A percentile compares a stretch with the other conserved stretches of the same genome.
phyloP scores from a whole-genome alignment of 2,329 filamentous ascomycete genomes.

The Fusarium vanettenii region DNA sequence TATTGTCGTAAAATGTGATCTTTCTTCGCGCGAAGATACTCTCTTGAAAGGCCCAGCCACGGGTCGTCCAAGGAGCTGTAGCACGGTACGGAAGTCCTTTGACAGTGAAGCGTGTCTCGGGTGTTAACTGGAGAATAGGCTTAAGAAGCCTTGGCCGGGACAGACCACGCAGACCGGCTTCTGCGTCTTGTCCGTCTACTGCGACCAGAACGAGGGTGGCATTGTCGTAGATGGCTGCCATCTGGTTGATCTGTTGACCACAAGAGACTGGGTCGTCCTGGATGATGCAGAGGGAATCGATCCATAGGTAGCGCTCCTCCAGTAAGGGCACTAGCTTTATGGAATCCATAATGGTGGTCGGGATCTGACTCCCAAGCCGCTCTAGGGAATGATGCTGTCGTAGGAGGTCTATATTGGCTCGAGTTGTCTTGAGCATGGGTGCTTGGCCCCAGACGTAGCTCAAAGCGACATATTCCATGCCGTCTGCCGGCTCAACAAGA shows the following conservation, averaged over 20 bases:
- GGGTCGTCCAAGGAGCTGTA: not conserved
- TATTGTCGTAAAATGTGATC: conserved; percentile 7
- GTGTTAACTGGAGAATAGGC: not conserved
- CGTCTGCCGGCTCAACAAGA: not conserved
- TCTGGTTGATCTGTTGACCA: conserved; percentile 5
- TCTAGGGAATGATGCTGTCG: not conserved
- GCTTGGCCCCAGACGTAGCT: conserved; percentile 19
- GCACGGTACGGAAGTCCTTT: not conserved
- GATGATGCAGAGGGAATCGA: conserved; percentile 16
- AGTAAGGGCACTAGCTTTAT: conserved; percentile 13
- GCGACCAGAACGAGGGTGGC: not conserved
- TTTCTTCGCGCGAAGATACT: conserved; percentile 14
- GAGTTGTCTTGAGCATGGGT: not conserved
- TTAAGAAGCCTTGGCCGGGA: not conserved
- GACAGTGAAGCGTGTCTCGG: not conserved
- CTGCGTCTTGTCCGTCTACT: not conserved
- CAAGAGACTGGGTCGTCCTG: conserved; percentile 10
- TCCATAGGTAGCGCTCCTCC: conserved; percentile 15
- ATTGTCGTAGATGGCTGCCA: conserved; percentile 13
- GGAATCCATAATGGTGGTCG: not conserved
- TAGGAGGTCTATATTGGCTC: not conserved
- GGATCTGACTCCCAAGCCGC: not conserved
- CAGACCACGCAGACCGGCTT: not conserved
- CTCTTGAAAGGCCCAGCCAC: conserved; percentile 24
- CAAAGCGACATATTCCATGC: conserved; percentile 2